Evolutionary conservation across 1,284 basidiomycete species (phyloP).

Genomic region (Laetiporus sulphureus): DNA sequence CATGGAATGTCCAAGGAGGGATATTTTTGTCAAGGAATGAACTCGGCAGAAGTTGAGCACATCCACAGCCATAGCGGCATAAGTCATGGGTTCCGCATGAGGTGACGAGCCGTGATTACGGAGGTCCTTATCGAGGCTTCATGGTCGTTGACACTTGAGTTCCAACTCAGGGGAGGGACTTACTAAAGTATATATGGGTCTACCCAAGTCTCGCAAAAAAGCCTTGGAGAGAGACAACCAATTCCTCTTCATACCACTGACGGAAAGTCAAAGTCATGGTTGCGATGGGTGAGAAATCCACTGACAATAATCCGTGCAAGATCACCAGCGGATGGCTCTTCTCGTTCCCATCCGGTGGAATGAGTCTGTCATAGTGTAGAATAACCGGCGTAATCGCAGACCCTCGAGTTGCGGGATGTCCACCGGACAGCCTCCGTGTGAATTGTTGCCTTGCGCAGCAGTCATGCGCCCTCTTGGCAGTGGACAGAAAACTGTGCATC

Average conservation of each 20-base stretch:
- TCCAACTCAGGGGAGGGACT: slow-evolving; percentile 18
- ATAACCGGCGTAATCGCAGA: slow-evolving; percentile 26
- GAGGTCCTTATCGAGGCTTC: slow-evolving; percentile 49
- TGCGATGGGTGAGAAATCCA: slow-evolving; percentile 4
- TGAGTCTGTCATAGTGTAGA: slow-evolving; percentile 36
- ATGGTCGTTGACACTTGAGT: background rate
- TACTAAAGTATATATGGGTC: slow-evolving; percentile 72
- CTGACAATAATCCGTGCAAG: slow-evolving; percentile 65
- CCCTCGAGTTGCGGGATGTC: too few relatives aligned
- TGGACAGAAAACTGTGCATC: too few relatives aligned
- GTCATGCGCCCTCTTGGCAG: too few relatives aligned
- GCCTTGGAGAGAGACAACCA: slow-evolving; percentile 69
- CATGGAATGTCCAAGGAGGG: slow-evolving; percentile 84
- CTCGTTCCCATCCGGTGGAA: slow-evolving; percentile 34
- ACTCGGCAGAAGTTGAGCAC: slow-evolving; percentile 53
- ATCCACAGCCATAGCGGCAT: slow-evolving; percentile 67
- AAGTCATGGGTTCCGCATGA: slow-evolving; percentile 64
- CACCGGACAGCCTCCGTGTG: too few relatives aligned
- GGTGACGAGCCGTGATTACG: slow-evolving; percentile 82
- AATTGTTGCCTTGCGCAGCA: too few relatives aligned
- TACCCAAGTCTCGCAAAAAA: slow-evolving; percentile 47
- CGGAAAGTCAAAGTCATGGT: background rate
- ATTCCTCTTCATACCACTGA: slow-evolving; percentile 75
- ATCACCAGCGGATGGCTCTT: slow-evolving; percentile 48
- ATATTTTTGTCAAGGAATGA: slow-evolving; percentile 50